A percentile compares a stretch with the other conserved stretches of the same genome.
These are phyloP conservation scores for Hanseniaspora meyeri DNA, from an alignment of 805 yeast genomes.

Conservation along the genomic window DNA sequence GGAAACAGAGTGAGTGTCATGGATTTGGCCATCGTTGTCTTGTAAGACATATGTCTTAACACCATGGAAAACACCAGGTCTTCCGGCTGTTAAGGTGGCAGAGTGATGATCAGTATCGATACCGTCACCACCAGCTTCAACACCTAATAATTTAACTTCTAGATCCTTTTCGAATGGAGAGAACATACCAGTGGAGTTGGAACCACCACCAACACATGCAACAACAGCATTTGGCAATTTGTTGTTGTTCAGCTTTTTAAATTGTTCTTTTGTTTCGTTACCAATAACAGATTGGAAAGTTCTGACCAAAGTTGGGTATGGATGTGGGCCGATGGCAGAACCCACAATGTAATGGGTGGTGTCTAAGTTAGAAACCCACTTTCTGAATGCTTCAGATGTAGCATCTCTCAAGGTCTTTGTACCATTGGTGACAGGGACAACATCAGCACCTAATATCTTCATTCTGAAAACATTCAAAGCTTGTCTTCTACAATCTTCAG, in stretches of 20 bases:
- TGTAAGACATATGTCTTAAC: conserved; percentile 89
- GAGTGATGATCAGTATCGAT: conserved; percentile 77
- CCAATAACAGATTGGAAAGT: conserved; percentile 98
- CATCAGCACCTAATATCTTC: conserved; percentile 92
- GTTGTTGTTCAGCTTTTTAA: conserved; percentile 63
- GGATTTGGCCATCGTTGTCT: conserved; percentile 86
- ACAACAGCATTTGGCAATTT: conserved; percentile 85
- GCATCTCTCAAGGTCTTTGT: conserved; percentile 95
- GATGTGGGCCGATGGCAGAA: conserved; percentile 98
- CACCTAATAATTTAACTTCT: conserved; percentile 73
- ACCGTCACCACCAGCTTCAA: conserved; percentile 99
- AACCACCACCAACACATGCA: conserved; percentile 99
- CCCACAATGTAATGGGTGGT: conserved; percentile 93
- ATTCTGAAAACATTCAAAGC: conserved; percentile 96
- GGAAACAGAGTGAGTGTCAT: conserved; percentile 93
- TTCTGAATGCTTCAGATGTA: conserved; percentile 90
- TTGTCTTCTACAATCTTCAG: conserved; percentile 97
- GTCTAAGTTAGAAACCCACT: conserved; percentile 80
- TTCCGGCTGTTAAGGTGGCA: conserved; percentile 90
- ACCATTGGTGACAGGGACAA: conserved; percentile 86
- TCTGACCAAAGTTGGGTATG: conserved; percentile 94
- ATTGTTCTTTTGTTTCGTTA: conserved; percentile 83
- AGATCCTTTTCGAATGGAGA: conserved; percentile 79
- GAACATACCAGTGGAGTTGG: conserved; percentile 92
- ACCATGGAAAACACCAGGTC: conserved; percentile 97